A percentile compares a stretch with the other conserved stretches of the same genome.
phyloP scores from a whole-genome alignment of 2,329 filamentous ascomycete species.

The Fusarium drepaniforme region DNA sequence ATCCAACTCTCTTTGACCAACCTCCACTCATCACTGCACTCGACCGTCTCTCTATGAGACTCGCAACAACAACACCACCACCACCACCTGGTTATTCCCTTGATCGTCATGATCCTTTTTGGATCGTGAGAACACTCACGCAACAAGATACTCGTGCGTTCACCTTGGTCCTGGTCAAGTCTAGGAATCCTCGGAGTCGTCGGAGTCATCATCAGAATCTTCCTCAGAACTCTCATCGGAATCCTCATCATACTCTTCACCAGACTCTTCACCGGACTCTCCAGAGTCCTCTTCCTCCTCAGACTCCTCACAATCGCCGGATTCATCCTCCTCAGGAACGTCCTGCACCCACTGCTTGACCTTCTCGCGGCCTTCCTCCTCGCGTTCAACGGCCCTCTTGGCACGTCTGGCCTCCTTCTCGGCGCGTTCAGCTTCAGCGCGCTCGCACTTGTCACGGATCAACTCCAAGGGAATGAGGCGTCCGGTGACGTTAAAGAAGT shows the following conservation, averaged over 20 bases:
- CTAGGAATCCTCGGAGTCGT: neutral
- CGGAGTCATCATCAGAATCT: constrained; percentile 3
- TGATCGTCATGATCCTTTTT: neutral
- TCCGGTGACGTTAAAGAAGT: constrained; percentile 58
- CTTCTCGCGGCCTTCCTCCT: constrained; percentile 5
- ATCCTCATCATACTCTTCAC: neutral
- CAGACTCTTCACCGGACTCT: neutral
- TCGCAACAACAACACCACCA: neutral
- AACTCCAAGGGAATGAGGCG: constrained; percentile 53
- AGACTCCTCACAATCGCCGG: neutral
- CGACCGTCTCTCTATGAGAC: constrained; percentile 6
- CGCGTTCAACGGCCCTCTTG: constrained; percentile 8
- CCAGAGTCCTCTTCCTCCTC: neutral
- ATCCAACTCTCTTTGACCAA: neutral
- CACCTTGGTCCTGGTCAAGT: no score
- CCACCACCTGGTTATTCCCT: neutral
- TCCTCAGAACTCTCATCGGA: constrained; percentile 11
- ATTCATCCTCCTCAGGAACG: neutral
- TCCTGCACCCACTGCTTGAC: constrained; percentile 40
- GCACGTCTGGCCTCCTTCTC: neutral
- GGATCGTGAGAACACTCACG: constrained; percentile 2
- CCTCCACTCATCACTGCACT: neutral
- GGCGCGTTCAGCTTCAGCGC: constrained; percentile 34
- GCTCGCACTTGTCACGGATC: constrained; percentile 52
- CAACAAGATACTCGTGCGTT: constrained; percentile 1